Evolutionary conservation across 116 monocot species (phyloP).

Genomic region (Zostera marina): DNA sequence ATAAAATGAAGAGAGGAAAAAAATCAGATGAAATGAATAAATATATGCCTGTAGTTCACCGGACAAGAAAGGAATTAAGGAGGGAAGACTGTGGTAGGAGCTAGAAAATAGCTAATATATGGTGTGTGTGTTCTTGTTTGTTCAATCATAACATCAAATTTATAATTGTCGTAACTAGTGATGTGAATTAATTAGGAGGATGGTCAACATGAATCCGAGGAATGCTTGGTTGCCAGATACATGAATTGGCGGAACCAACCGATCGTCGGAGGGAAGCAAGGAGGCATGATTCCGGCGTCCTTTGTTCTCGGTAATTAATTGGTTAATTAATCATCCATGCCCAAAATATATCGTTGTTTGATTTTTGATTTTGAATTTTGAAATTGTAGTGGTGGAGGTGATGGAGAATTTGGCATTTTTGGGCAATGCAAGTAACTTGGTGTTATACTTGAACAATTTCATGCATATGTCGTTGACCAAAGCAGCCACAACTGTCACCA

Average conservation of each 20-base stretch:
- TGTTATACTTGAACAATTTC: slow-evolving; percentile 40
- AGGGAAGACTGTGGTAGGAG: too few species aligned
- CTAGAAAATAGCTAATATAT: too few species aligned
- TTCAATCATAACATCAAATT: too few species aligned
- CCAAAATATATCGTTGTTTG: background rate
- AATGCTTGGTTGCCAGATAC: slow-evolving; percentile 50
- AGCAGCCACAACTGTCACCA: slow-evolving; percentile 60
- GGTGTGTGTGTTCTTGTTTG: background rate
- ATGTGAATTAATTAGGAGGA: slow-evolving; percentile 16
- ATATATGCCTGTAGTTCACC: too few species aligned
- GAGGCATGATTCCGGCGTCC: slow-evolving; percentile 70
- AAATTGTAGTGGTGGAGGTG: slow-evolving; percentile 55
- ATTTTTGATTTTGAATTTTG: background rate
- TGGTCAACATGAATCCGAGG: slow-evolving; percentile 27
- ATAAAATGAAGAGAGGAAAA: too few species aligned
- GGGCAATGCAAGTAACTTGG: slow-evolving; percentile 85
- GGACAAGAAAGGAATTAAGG: too few species aligned
- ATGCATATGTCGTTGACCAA: slow-evolving; percentile 55
- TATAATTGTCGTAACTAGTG: too few species aligned
- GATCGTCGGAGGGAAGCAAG: slow-evolving; percentile 45
- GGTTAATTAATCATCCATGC: background rate
- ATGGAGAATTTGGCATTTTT: slow-evolving; percentile 80
- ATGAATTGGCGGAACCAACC: slow-evolving; percentile 76
- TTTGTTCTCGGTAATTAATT: slow-evolving; percentile 52
- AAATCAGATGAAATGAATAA: too few species aligned